Evolutionary conservation across 2,329 filamentous ascomycete species (phyloP), one percentile per base, ranked within the genome.

Genomic region (Apiospora koreana): DNA sequence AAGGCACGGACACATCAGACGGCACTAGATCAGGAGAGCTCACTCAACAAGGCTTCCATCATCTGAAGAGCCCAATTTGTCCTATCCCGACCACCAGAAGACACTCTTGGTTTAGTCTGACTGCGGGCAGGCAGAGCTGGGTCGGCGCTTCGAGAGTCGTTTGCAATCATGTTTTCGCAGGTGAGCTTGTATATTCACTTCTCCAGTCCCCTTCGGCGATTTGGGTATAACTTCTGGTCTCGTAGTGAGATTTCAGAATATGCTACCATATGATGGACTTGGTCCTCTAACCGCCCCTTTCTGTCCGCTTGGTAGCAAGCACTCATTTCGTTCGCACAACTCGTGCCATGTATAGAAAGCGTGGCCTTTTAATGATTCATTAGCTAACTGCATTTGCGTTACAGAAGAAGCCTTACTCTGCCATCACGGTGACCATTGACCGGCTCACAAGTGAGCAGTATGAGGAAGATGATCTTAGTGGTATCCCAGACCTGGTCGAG

Each of bases 401-500:
- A 18, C 31, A 91, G 85, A 91, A 95, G 84, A 96, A 96, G 81
- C 95, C 95, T 3, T 98, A 94, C 81, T 94, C 96, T 78, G 94
- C 96, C 54, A 92, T 99, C 73, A 97, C 95, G 45, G 95, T 97
- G 69, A 93, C 94, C 73, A 89, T 99, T 76, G 96, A 98, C 81
- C 92, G 92, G 71, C 88, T 98, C 76, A 98, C 95, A 1, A 92
- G 93, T 77, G 95, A 98, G 81, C 86, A 92, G 72, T 97, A 93
- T 81, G 92, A 97, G 72, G 94, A 97, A 79, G 94, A 98, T 79
- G 95, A 98, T 80, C 86, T 97, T 46, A 92, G 93, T 76, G 96
- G 95, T 31, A 94, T 99, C 74, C 93, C 95, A 50, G 95, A 98
- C 77, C 89, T 99, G 31, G 93, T 98, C 73, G 96, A 99, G 81